A percentile compares a stretch with the other conserved stretches of the same genome.
phyloP scores from a whole-genome alignment of 2,329 filamentous ascomycete genomes.

The Raffaelea albimanens region DNA sequence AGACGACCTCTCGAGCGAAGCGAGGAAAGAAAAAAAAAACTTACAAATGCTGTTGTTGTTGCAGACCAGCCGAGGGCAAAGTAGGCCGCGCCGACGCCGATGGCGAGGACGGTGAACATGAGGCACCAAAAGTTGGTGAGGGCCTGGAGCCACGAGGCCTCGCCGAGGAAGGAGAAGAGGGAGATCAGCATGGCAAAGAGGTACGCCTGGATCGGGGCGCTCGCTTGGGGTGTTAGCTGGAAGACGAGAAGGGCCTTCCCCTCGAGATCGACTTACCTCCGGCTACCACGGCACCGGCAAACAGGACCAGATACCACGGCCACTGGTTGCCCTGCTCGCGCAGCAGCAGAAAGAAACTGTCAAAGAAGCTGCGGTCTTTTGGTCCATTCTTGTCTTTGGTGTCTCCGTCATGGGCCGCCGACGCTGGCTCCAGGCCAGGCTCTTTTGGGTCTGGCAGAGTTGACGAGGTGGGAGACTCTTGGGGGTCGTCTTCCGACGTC shows the following conservation, averaged over 20 bases:
- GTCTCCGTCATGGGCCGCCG: background rate
- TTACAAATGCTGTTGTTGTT: slow-evolving; percentile 32
- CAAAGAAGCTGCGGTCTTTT: too few species aligned
- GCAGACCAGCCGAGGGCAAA: slow-evolving; percentile 16
- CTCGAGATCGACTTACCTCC: slow-evolving; percentile 19
- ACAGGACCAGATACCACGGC: slow-evolving; percentile 35
- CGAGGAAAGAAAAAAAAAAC: slow-evolving; percentile 5
- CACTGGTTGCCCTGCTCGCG: slow-evolving; percentile 42
- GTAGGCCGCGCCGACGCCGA: background rate
- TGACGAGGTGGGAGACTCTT: background rate
- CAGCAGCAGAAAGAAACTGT: slow-evolving; percentile 43
- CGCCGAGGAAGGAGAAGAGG: slow-evolving; percentile 31
- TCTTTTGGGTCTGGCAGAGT: background rate
- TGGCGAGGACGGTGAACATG: background rate
- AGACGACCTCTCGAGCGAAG: background rate
- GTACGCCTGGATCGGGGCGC: slow-evolving; percentile 36
- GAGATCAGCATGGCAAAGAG: slow-evolving; percentile 45
- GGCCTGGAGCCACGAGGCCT: slow-evolving; percentile 23
- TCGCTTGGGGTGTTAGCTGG: slow-evolving; percentile 12
- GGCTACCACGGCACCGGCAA: slow-evolving; percentile 29
- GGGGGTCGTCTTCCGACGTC: background rate
- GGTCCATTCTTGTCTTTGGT: too few species aligned
- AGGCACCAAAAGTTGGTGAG: slow-evolving; percentile 50
- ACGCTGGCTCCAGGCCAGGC: background rate
- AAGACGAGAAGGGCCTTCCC: slow-evolving; percentile 15